A percentile compares a stretch with the other conserved stretches of the same genome.
These are phyloP conservation scores for Didymella exigua DNA, from an alignment of 2,329 filamentous ascomycete genomes.

Conservation along the genomic window DNA sequence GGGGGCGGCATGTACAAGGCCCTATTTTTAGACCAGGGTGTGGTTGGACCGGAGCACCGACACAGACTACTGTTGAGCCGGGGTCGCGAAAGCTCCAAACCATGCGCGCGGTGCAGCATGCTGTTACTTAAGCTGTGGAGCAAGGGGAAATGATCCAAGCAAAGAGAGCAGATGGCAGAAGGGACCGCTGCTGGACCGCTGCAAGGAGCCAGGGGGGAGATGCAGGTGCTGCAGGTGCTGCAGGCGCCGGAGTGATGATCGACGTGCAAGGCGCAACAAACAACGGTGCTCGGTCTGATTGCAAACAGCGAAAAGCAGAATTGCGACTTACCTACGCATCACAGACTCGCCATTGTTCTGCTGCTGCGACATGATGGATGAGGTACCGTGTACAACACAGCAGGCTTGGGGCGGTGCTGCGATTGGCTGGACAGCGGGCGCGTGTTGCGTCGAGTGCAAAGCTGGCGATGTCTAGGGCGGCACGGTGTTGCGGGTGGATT, in stretches of 20 bases:
- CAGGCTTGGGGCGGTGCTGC: not conserved
- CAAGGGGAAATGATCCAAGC: not conserved
- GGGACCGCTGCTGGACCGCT: not conserved
- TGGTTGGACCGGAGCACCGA: conserved; percentile 47
- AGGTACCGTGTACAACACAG: conserved; percentile 2
- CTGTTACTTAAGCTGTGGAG: not conserved
- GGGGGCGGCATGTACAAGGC: conserved; percentile 36
- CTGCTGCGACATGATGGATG: conserved; percentile 43
- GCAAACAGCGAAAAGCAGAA: conserved; percentile 10
- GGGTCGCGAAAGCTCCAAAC: conserved; percentile 21
- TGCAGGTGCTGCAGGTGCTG: not conserved
- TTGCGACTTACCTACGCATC: conserved; percentile 66
- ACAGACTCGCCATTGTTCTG: conserved; percentile 57
- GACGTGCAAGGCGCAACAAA: conserved; percentile 1
- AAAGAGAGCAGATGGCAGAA: not conserved
- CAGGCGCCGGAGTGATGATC: not conserved
- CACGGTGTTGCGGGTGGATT: not conserved
- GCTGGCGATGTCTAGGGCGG: conserved; percentile 1
- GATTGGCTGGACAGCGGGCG: conserved; percentile 5
- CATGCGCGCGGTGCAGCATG: conserved; percentile 9
- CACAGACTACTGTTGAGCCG: conserved; percentile 45
- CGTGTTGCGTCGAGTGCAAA: not conserved
- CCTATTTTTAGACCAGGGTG: conserved; percentile 47
- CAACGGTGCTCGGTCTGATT: conserved; percentile 4
- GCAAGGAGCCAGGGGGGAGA: not conserved